These are phyloP conservation scores for Beauveria sp. DNA, from an alignment of 2,329 filamentous ascomycete species.

Conservation along the genomic window DNA sequence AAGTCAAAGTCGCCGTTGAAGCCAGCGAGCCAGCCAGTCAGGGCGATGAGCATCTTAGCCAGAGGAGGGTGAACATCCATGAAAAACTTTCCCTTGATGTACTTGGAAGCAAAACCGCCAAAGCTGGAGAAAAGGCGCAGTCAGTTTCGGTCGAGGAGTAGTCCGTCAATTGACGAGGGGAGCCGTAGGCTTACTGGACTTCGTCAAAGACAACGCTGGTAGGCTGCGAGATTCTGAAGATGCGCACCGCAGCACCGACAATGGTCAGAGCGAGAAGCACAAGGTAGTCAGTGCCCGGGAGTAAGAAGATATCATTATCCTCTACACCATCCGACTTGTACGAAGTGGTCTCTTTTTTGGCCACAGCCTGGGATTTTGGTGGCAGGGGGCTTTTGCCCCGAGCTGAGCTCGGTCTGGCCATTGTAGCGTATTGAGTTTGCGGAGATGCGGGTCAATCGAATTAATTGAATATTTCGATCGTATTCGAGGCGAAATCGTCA, in stretches of 20 bases:
- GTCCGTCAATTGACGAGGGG: background rate
- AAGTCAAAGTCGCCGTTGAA: conserved; percentile 97
- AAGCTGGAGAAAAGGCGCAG: conserved; percentile 54
- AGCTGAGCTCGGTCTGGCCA: conserved; percentile 27
- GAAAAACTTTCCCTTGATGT: conserved; percentile 98
- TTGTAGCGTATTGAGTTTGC: conserved; percentile 15
- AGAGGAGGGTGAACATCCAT: conserved; percentile 99
- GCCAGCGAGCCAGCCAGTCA: conserved; percentile 89
- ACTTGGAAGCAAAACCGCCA: conserved; percentile 95
- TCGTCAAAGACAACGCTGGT: conserved; percentile 97
- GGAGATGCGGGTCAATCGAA: background rate
- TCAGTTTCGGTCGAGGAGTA: background rate
- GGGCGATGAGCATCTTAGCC: conserved; percentile 91
- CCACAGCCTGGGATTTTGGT: conserved; percentile 26
- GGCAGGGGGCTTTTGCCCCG: conserved; percentile 31
- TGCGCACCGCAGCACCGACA: conserved; percentile 68
- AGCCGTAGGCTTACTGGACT: conserved; percentile 69
- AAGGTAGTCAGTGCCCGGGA: conserved; percentile 78
- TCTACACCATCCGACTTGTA: conserved; percentile 73
- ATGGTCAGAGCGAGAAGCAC: conserved; percentile 65
- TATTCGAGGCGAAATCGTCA: background rate
- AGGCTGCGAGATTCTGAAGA: conserved; percentile 95
- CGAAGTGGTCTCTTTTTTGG: conserved; percentile 34
- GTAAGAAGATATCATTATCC: conserved; percentile 86
- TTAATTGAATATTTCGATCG: background rate